Evolutionary conservation across 768 basidiomycete species (phyloP).

Genomic region (Xerocomellus amylosporus): DNA sequence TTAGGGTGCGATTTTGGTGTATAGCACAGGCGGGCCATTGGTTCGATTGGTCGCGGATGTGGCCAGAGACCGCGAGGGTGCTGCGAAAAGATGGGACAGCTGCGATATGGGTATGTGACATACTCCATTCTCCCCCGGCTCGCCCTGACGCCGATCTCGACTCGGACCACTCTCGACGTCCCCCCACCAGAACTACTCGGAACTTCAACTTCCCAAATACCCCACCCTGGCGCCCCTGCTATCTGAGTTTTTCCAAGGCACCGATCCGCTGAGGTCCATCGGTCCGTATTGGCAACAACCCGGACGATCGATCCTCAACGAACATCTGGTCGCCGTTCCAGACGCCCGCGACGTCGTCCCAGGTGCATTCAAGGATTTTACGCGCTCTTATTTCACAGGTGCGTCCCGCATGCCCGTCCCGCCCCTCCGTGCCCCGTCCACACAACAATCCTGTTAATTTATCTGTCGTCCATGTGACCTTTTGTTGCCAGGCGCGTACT

Average conservation of each 20-base stretch:
- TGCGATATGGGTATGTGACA: conserved; percentile 64
- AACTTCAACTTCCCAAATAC: conserved; percentile 63
- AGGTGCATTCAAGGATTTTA: conserved; percentile 39
- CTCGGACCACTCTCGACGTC: no score
- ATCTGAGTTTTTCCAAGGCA: conserved; percentile 60
- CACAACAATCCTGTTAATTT: background rate
- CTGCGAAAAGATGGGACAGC: conserved; percentile 60
- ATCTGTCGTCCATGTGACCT: no score
- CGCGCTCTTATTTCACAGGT: conserved; percentile 62
- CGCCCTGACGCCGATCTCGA: background rate
- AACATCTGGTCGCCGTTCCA: conserved; percentile 68
- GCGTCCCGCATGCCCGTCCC: conserved; percentile 4
- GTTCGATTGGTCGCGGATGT: conserved; percentile 73
- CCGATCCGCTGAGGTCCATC: conserved; percentile 49
- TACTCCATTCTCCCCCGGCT: background rate
- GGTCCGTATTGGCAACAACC: conserved; percentile 82
- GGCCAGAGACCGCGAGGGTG: conserved; percentile 63
- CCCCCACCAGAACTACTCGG: conserved; percentile 54
- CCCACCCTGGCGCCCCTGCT: conserved; percentile 60
- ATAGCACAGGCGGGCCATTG: conserved; percentile 80
- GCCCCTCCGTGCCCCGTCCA: no score
- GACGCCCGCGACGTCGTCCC: conserved; percentile 40
- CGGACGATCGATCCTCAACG: conserved; percentile 71
- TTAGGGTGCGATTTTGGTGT: background rate
- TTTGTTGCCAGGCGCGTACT: conserved; percentile 35